Evolutionary conservation across 345 rosid genomes (phyloP).

Genomic region (Angophora floribunda): DNA sequence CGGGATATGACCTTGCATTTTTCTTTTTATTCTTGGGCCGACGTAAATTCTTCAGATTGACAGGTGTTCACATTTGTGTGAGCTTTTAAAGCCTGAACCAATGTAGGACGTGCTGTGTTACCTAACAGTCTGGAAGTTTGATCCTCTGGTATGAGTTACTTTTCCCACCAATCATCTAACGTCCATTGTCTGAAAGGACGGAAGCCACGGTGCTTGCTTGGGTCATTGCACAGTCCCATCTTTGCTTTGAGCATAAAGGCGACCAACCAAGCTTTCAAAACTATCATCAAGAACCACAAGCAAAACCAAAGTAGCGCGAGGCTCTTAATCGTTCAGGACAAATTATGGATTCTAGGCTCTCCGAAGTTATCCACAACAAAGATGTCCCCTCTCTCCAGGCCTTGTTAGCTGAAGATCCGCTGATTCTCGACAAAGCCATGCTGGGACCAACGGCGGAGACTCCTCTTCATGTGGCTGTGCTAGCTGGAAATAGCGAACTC

Average conservation of each 20-base stretch:
- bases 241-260: not conserved
- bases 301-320: not conserved
- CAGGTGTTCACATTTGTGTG: not conserved
- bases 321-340: not conserved
- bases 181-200: not conserved
- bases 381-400: not conserved
- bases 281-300: not conserved
- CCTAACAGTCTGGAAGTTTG: not conserved
- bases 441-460: not conserved
- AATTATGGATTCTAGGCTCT: not conserved
- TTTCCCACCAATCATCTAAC: not conserved
- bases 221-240: not conserved
- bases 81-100: not conserved
- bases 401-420: not conserved
- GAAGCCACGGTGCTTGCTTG: not conserved
- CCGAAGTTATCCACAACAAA: not conserved
- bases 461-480: not conserved
- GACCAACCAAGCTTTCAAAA: not conserved
- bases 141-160: not conserved
- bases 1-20: not conserved
- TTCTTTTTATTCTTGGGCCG: not conserved
- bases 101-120: not conserved
- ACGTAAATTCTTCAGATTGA: not conserved
- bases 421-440: not conserved
- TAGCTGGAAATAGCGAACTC: not conserved